Percentiles rank a stretch among this genome's conserved stretches.
Evolutionary conservation across 2,329 filamentous ascomycete species (phyloP).

Genomic region (Lachnellula subtilissima): DNA sequence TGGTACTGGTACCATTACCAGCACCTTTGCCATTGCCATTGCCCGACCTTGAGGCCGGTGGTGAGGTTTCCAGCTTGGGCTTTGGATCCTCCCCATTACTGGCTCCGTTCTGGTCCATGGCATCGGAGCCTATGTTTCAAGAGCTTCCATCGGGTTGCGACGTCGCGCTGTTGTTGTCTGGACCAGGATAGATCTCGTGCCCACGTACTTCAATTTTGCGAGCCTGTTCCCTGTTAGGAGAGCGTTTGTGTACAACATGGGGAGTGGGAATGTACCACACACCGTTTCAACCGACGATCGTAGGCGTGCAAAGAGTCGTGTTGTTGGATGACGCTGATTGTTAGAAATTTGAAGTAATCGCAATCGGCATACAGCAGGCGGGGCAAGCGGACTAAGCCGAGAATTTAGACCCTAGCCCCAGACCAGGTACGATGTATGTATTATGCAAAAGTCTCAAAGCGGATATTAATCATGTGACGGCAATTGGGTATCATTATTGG

Average conservation of each 20-base stretch:
- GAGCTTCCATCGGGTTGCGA: slow-evolving; percentile 31
- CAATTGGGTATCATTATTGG: slow-evolving; percentile 7
- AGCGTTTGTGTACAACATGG: not conserved
- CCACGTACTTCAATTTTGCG: not conserved
- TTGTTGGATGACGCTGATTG: not conserved
- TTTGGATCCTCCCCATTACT: slow-evolving; percentile 31
- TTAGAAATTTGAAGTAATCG: not conserved
- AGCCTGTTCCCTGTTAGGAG: slow-evolving; percentile 1
- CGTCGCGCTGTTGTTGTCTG: slow-evolving; percentile 19
- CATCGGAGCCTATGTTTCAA: slow-evolving; percentile 31
- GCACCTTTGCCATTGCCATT: slow-evolving; percentile 10
- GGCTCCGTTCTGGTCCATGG: slow-evolving; percentile 33
- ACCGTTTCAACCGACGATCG: not conserved
- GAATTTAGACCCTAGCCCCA: slow-evolving; percentile 1
- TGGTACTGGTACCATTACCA: slow-evolving; percentile 36
- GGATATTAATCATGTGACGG: slow-evolving; percentile 15
- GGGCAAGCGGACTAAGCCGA: slow-evolving; percentile 10
- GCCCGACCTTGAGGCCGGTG: slow-evolving; percentile 25
- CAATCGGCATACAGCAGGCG: not conserved
- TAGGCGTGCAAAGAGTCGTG: not conserved
- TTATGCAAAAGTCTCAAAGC: slow-evolving; percentile 6
- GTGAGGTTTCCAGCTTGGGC: slow-evolving; percentile 25
- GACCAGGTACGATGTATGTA: slow-evolving; percentile 5
- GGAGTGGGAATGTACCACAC: not conserved
- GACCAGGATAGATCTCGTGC: slow-evolving; percentile 3